A percentile compares a stretch with the other conserved stretches of the same genome.
phyloP scores from a whole-genome alignment of 148 eudicot genomes.

The Fagopyrum esculentum region DNA sequence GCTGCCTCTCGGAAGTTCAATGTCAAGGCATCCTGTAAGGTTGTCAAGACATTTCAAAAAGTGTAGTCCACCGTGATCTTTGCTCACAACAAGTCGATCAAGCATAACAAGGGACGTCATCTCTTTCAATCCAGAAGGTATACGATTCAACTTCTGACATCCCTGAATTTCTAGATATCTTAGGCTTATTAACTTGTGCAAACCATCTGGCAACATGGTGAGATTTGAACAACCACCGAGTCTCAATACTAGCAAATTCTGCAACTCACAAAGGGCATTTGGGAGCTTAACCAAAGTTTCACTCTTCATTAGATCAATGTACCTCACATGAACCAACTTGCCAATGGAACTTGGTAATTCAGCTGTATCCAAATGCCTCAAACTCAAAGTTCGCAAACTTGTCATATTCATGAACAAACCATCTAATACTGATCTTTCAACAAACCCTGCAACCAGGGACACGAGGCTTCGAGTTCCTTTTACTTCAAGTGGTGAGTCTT shows the following conservation, averaged over 20 bases:
- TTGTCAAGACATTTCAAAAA: not conserved
- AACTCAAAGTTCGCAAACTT: not conserved
- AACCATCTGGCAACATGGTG: constrained; percentile 9
- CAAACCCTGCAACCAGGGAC: too few relatives aligned
- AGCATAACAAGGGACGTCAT: constrained; percentile 12
- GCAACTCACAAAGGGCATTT: constrained; percentile 9
- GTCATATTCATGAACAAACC: not conserved
- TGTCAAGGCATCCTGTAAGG: not conserved
- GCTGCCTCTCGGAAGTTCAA: not conserved
- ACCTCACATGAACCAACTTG: constrained; percentile 18
- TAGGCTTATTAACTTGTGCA: constrained; percentile 7
- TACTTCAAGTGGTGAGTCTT: too few relatives aligned
- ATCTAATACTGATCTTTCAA: not conserved
- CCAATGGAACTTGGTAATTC: constrained; percentile 17
- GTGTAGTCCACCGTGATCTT: not conserved
- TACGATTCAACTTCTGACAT: constrained; percentile 9
- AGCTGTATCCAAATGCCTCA: constrained; percentile 16
- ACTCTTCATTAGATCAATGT: constrained; percentile 19
- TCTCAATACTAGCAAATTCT: constrained; percentile 16
- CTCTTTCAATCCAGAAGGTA: constrained; percentile 15
- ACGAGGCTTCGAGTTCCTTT: too few relatives aligned
- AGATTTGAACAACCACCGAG: constrained; percentile 8
- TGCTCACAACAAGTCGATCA: not conserved
- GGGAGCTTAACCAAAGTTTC: constrained; percentile 13
- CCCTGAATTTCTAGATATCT: constrained; percentile 15